Percentiles rank a stretch among this genome's conserved stretches.
These are phyloP conservation scores for Cryptosporidium felis DNA, from an alignment of 169 alveolate genomes.

Conservation along the genomic window DNA sequence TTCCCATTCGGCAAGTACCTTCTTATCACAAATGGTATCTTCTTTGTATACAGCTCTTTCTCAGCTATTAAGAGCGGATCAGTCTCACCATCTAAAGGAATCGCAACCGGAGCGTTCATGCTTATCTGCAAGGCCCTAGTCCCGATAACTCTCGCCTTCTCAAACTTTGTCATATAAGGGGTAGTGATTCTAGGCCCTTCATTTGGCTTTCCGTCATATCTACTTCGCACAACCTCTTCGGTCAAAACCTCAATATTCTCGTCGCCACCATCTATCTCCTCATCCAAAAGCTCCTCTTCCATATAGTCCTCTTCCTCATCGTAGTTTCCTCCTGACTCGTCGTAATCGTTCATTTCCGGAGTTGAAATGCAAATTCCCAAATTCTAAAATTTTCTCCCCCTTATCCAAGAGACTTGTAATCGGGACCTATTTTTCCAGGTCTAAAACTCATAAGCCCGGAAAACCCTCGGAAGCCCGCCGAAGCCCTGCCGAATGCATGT, in stretches of 20 bases:
- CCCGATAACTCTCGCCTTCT: conserved; percentile 99
- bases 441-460: no score
- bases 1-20: conserved; percentile 98
- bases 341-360: conserved; percentile 67
- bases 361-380: no score
- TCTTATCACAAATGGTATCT: conserved; percentile 97
- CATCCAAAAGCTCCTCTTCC: conserved; percentile 33
- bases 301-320: conserved; percentile 65
- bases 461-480: no score
- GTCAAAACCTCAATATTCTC: conserved; percentile 60
- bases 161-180: conserved; percentile 96
- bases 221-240: conserved; percentile 29
- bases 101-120: conserved; percentile 96
- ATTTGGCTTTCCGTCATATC: conserved; percentile 53
- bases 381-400: no score
- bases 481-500: no score
- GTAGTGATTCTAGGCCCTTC: conserved; percentile 89
- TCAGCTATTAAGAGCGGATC: conserved; percentile 98
- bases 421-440: no score
- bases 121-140: conserved; percentile 99
- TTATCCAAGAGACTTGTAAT: no score
- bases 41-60: conserved; percentile 95
- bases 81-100: conserved; percentile 90
- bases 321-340: conserved; percentile 59
- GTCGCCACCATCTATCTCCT: conserved; percentile 56